These are phyloP conservation scores for Colletotrichum abscissum DNA, from an alignment of 2,329 filamentous ascomycete species.

Conservation along the genomic window DNA sequence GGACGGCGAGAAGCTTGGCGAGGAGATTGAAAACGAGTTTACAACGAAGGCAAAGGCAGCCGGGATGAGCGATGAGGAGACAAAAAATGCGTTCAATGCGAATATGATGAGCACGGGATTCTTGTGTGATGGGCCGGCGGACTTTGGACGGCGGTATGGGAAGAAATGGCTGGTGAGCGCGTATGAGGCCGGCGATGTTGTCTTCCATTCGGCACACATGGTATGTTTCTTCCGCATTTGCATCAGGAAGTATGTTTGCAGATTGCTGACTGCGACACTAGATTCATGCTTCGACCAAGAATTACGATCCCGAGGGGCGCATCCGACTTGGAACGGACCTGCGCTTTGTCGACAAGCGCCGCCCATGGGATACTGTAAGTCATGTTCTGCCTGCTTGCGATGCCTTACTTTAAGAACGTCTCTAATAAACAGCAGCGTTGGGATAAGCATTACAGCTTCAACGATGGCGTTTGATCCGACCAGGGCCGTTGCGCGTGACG, in stretches of 20 bases:
- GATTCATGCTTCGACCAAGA: slow-evolving; percentile 67
- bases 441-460: slow-evolving; percentile 27
- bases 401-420: fast-evolving
- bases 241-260: no score
- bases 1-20: slow-evolving; percentile 43
- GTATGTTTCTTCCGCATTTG: neutral
- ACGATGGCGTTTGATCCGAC: neutral
- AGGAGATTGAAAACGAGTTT: slow-evolving; percentile 59
- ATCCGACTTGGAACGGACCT: slow-evolving; percentile 68
- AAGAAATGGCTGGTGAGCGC: slow-evolving; percentile 48
- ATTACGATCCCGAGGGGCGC: slow-evolving; percentile 60
- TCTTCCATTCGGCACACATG: slow-evolving; percentile 51
- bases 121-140: slow-evolving; percentile 50
- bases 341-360: slow-evolving; percentile 62
- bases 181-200: slow-evolving; percentile 54
- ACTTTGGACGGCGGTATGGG: slow-evolving; percentile 43
- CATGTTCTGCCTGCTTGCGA: no score
- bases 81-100: slow-evolving; percentile 62
- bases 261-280: neutral
- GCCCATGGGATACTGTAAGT: slow-evolving; percentile 59
- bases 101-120: slow-evolving; percentile 70
- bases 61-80: slow-evolving; percentile 64
- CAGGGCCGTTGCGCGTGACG: no score
- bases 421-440: slow-evolving; percentile 6
- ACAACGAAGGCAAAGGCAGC: slow-evolving; percentile 51